Percentiles rank a stretch among this genome's conserved stretches.
These are phyloP conservation scores for Sphagnum magellanicum DNA, from an alignment of 228 moss, liverwort and hornwort genomes.

Conservation along the genomic window DNA sequence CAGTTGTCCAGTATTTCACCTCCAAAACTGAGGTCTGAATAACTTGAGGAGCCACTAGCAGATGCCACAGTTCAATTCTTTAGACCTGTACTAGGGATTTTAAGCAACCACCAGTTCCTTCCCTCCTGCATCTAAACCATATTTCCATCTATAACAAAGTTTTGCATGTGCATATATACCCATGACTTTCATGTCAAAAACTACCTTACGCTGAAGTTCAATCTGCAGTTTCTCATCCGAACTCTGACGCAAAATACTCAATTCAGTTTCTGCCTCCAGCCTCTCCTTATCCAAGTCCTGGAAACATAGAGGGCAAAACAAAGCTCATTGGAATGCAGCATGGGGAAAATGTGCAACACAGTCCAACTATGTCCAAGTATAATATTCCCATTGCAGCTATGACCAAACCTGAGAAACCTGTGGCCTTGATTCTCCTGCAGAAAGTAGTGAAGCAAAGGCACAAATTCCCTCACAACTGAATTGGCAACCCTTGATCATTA, in stretches of 20 bases:
- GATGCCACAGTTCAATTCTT: too few relatives aligned
- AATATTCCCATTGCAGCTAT: background rate
- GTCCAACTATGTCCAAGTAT: too few relatives aligned
- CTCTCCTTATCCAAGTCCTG: slow-evolving; percentile 78
- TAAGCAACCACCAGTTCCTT: too few relatives aligned
- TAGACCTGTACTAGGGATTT: too few relatives aligned
- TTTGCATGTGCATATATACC: background rate
- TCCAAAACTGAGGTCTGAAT: background rate
- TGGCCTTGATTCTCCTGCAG: background rate
- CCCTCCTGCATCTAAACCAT: background rate
- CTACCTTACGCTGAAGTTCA: slow-evolving; percentile 72
- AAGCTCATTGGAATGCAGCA: background rate
- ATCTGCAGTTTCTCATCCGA: slow-evolving; percentile 63
- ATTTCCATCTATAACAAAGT: background rate
- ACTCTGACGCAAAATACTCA: slow-evolving; percentile 49
- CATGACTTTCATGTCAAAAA: background rate
- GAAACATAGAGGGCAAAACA: slow-evolving; percentile 1
- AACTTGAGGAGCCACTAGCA: background rate
- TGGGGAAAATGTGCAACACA: too few relatives aligned
- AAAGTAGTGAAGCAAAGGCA: background rate
- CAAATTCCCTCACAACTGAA: background rate
- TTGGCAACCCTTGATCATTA: background rate
- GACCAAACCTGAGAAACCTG: background rate
- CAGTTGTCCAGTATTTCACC: background rate
- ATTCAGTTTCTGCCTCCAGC: slow-evolving; percentile 20